Conservation (phyloP, 2,329 filamentous ascomycete species). For the Gyromitra esculenta region DNA sequence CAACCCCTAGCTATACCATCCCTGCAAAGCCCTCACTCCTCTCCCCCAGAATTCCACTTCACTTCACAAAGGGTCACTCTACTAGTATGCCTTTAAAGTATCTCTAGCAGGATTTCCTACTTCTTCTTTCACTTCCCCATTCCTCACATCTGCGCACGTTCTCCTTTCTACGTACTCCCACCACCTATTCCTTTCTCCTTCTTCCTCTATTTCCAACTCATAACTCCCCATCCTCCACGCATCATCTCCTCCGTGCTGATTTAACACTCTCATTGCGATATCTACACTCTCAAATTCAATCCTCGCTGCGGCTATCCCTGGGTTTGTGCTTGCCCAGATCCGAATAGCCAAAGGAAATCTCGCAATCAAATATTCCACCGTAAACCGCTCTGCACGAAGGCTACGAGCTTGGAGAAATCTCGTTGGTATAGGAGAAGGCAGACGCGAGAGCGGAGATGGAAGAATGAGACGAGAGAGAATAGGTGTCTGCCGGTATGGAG, state of each 20-base stretch:
- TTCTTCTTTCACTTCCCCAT: background rate
- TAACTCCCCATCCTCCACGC: constrained; percentile 35
- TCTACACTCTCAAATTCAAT: constrained; percentile 31
- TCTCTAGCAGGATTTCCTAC: background rate
- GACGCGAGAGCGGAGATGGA: background rate
- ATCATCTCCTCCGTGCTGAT: constrained; percentile 18
- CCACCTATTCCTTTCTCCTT: constrained; percentile 23
- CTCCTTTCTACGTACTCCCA: constrained; percentile 20
- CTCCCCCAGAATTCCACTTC: background rate
- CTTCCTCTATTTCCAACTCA: constrained; percentile 9
- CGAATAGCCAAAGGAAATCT: constrained; percentile 22
- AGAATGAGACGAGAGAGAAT: constrained; percentile 25
- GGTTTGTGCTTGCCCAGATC: constrained; percentile 21
- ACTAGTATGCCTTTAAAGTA: too few species aligned
- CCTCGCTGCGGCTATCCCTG: constrained; percentile 25
- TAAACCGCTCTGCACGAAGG: constrained; percentile 20
- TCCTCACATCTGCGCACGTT: background rate
- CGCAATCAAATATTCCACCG: constrained; percentile 19
- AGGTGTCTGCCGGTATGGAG: constrained; percentile 25
- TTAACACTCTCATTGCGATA: constrained; percentile 15
- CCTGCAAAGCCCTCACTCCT: background rate
- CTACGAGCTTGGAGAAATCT: constrained; percentile 30
- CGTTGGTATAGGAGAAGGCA: background rate
- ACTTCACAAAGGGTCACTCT: background rate
- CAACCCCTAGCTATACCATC: background rate